Percentiles rank a stretch among this genome's conserved stretches.
Evolutionary conservation across 768 basidiomycete species (phyloP).

Genomic region (Gyrodon lividus): DNA sequence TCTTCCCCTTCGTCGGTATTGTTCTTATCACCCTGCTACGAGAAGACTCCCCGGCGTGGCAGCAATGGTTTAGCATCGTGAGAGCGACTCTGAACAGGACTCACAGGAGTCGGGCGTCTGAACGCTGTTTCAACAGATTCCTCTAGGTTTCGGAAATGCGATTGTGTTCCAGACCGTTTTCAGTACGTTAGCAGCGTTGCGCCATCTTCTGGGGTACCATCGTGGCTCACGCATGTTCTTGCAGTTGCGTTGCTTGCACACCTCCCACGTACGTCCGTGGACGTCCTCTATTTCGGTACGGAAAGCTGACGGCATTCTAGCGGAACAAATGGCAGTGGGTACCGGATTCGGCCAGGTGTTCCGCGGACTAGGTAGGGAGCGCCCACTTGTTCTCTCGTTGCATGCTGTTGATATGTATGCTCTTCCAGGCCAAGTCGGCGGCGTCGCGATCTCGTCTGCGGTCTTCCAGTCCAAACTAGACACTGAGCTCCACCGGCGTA

Average conservation of each 20-base stretch:
- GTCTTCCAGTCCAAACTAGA: constrained; percentile 17
- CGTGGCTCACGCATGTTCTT: background rate
- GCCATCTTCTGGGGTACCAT: background rate
- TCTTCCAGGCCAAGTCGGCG: constrained; percentile 8
- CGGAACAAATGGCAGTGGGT: background rate
- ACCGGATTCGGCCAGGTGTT: constrained; percentile 11
- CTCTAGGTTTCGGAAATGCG: constrained; percentile 18
- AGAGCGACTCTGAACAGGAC: background rate
- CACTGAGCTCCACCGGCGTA: constrained; percentile 8
- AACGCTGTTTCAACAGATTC: background rate
- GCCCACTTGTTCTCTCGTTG: background rate
- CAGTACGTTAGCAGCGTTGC: constrained; percentile 1
- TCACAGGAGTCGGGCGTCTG: background rate
- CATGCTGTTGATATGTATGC: too few species aligned
- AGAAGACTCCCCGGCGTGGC: constrained; percentile 22
- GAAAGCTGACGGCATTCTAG: too few species aligned
- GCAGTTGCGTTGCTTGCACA: background rate
- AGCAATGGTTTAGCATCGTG: constrained; percentile 21
- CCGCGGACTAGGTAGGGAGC: constrained; percentile 9
- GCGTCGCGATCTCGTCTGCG: constrained; percentile 16
- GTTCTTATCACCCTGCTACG: constrained; percentile 33
- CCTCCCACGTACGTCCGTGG: background rate
- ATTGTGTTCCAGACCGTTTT: constrained; percentile 19
- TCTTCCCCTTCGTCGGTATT: constrained; percentile 46
- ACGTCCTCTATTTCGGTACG: background rate